phyloP scores from a whole-genome alignment of 164 flowering plant species.

The Liriodendron chinense region DNA sequence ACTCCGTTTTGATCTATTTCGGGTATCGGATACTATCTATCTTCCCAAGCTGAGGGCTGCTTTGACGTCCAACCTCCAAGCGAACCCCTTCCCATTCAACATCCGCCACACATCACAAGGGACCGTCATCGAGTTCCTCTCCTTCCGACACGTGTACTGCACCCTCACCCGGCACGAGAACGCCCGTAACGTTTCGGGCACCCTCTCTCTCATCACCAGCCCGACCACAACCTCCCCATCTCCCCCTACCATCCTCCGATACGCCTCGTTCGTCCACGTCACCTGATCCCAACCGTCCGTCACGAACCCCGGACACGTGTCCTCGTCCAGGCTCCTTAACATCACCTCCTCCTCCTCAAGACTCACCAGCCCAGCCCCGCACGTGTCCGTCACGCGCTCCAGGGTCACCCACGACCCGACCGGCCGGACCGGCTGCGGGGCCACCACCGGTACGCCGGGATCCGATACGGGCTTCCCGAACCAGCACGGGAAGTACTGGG shows the following conservation, averaged over 20 bases:
- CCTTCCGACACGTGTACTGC: slow-evolving; percentile 46
- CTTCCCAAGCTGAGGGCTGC: slow-evolving; percentile 82
- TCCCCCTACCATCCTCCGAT: slow-evolving; percentile 39
- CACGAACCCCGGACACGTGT: slow-evolving; percentile 82
- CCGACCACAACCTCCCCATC: slow-evolving; percentile 34
- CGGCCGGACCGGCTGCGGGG: slow-evolving; percentile 24
- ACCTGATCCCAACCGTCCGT: slow-evolving; percentile 60
- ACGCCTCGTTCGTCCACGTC: slow-evolving; percentile 67
- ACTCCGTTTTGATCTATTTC: neutral
- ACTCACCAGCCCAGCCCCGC: slow-evolving; percentile 31
- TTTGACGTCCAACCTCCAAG: slow-evolving; percentile 82
- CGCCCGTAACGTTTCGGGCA: slow-evolving; percentile 26
- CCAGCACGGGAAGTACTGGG: neutral
- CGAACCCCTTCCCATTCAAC: slow-evolving; percentile 70
- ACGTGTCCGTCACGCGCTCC: slow-evolving; percentile 60
- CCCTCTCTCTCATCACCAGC: slow-evolving; percentile 41
- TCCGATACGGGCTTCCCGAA: neutral
- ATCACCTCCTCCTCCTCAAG: slow-evolving; percentile 56
- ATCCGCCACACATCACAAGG: slow-evolving; percentile 90
- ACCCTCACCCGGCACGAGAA: slow-evolving; percentile 74
- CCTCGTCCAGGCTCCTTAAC: slow-evolving; percentile 43
- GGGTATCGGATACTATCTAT: slow-evolving; percentile 7
- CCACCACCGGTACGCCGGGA: slow-evolving; percentile 16
- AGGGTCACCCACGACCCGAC: slow-evolving; percentile 66
- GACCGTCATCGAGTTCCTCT: slow-evolving; percentile 36